A percentile compares a stretch with the other conserved stretches of the same genome.
phyloP scores from a whole-genome alignment of 805 yeast species.

The Yamadazyma paraphyllophila region DNA sequence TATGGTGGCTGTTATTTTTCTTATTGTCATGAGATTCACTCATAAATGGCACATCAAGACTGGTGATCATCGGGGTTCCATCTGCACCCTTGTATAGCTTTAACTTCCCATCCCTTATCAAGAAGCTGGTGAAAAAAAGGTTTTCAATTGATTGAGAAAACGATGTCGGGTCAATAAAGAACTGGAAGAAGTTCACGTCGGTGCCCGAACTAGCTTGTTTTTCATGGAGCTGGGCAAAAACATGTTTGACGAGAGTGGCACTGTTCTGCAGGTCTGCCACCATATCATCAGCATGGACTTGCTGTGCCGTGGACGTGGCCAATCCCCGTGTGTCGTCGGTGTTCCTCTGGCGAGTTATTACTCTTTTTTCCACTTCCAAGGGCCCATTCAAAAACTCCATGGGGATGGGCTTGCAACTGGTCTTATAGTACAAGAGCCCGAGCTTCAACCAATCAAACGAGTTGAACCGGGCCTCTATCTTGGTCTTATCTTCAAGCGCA shows the following conservation, averaged over 20 bases:
- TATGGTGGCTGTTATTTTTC: slow-evolving; percentile 53
- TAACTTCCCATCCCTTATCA: slow-evolving; percentile 70
- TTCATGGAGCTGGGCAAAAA: slow-evolving; percentile 41
- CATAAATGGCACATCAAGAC: slow-evolving; percentile 24
- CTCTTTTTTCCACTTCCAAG: slow-evolving; percentile 55
- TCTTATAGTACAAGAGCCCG: slow-evolving; percentile 50
- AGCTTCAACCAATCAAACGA: slow-evolving; percentile 58
- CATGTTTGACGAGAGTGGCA: slow-evolving; percentile 57
- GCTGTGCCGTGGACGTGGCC: slow-evolving; percentile 50
- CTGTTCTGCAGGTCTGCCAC: slow-evolving; percentile 57
- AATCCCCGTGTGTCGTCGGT: slow-evolving; percentile 44
- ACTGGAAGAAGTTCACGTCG: slow-evolving; percentile 56
- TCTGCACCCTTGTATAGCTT: slow-evolving; percentile 45
- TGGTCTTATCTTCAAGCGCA: slow-evolving; percentile 9
- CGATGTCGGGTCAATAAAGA: slow-evolving; percentile 72
- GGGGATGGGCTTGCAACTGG: slow-evolving; percentile 47
- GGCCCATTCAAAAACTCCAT: slow-evolving; percentile 73
- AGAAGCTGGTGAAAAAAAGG: slow-evolving; percentile 76
- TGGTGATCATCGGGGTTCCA: slow-evolving; percentile 37
- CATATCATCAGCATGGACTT: slow-evolving; percentile 51
- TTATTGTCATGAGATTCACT: slow-evolving; percentile 9
- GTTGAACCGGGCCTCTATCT: slow-evolving; percentile 30
- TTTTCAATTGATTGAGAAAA: slow-evolving; percentile 82
- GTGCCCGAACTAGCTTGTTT: slow-evolving; percentile 23
- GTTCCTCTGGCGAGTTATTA: slow-evolving; percentile 29